Conservation (phyloP, 2,329 filamentous ascomycete species). For the Xylariaceae sp. region DNA sequence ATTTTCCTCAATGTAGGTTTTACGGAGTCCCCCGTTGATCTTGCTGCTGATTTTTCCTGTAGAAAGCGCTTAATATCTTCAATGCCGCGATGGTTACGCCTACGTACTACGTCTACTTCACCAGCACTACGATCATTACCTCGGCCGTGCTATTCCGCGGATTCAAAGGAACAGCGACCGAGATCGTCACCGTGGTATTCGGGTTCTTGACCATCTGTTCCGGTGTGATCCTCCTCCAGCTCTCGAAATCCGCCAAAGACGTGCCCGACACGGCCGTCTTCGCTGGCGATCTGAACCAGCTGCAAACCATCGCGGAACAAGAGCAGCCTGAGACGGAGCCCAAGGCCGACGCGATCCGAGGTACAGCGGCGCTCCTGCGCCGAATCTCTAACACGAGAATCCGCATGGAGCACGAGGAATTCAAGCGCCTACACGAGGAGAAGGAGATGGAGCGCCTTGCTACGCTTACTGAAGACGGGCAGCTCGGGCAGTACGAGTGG, state of each 20-base stretch:
- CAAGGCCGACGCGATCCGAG: conserved; percentile 92
- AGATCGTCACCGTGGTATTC: conserved; percentile 84
- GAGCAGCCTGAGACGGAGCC: conserved; percentile 95
- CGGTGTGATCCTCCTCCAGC: conserved; percentile 83
- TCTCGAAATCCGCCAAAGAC: conserved; percentile 98
- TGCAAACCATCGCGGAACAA: conserved; percentile 90
- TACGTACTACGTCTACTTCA: conserved; percentile 98
- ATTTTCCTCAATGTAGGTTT: conserved; percentile 85
- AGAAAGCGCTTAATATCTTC: conserved; percentile 98
- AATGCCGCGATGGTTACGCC: conserved; percentile 96
- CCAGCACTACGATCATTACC: conserved; percentile 88
- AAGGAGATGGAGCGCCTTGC: conserved; percentile 64
- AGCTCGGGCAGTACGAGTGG: conserved; percentile 65
- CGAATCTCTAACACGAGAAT: conserved; percentile 70
- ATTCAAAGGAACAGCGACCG: conserved; percentile 77
- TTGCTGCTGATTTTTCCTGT: conserved; percentile 36
- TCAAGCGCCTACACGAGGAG: conserved; percentile 73
- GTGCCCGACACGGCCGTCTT: conserved; percentile 92
- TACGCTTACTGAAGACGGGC: conserved; percentile 71
- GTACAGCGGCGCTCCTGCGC: conserved; percentile 80
- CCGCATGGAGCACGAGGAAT: conserved; percentile 75
- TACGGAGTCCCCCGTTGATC: not conserved
- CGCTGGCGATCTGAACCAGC: conserved; percentile 86
- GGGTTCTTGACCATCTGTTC: conserved; percentile 93
- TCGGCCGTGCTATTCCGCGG: conserved; percentile 89